Conservation (phyloP, 257 asterid species). For the Capsicum rhomboideum region DNA sequence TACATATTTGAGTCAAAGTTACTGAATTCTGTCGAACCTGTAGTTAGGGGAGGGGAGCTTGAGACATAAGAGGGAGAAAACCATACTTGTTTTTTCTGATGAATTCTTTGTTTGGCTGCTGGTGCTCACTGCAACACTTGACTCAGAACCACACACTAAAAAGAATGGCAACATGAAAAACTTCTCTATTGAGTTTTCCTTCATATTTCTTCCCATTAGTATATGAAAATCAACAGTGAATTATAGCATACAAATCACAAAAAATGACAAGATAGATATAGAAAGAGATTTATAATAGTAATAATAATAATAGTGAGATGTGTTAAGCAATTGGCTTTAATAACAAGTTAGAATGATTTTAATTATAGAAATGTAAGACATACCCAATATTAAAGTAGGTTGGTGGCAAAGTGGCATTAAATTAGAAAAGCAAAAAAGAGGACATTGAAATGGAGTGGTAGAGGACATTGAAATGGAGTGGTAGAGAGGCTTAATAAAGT, state of each 20-base stretch:
- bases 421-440: not conserved
- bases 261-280: not conserved
- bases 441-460: not conserved
- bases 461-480: not conserved
- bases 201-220: not conserved
- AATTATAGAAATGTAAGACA: not conserved
- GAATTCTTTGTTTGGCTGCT: not conserved
- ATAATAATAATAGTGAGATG: not conserved
- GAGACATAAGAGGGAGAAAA: not conserved
- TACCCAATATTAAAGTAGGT: not conserved
- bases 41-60: not conserved
- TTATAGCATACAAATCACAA: not conserved
- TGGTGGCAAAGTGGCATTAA: not conserved
- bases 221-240: not conserved
- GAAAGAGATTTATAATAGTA: not conserved
- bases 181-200: not conserved
- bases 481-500: not conserved
- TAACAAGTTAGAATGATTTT: slow-evolving; percentile 3
- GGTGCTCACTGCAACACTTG: not conserved
- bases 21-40: not conserved
- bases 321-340: not conserved
- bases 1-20: not conserved
- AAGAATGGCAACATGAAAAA: not conserved
- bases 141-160: not conserved
- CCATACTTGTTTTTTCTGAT: not conserved